phyloP scores from a whole-genome alignment of 345 rosid species.

The Mallotus nudiflorus region DNA sequence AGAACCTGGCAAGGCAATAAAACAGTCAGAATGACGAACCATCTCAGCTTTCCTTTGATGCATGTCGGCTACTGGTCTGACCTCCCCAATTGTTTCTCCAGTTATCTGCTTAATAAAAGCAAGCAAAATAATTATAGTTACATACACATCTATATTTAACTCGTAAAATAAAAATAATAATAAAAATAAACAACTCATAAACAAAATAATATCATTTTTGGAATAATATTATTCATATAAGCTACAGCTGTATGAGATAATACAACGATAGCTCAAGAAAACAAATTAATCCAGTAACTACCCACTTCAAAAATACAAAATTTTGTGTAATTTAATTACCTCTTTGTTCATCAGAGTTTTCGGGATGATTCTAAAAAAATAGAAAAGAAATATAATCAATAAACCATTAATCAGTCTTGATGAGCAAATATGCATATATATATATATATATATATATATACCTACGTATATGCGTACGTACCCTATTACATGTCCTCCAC shows the following conservation, averaged over 20 bases:
- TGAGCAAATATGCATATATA: too few species aligned
- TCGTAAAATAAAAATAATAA: too few species aligned
- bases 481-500: constrained; percentile 74
- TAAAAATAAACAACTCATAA: not conserved
- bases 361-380: too few species aligned
- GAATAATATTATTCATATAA: too few species aligned
- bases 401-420: not conserved
- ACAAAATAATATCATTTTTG: not conserved
- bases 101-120: constrained; percentile 41
- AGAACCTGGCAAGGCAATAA: constrained; percentile 48
- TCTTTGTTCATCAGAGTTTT: too few species aligned
- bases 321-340: too few species aligned
- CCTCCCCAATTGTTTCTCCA: constrained; percentile 63
- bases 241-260: too few species aligned
- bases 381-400: too few species aligned
- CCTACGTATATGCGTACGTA: constrained; percentile 13
- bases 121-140: not conserved
- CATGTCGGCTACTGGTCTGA: constrained; percentile 48
- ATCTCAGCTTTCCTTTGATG: constrained; percentile 53
- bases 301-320: too few species aligned
- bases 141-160: not conserved
- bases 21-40: constrained; percentile 55
- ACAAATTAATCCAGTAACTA: too few species aligned
- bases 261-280: too few species aligned
- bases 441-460: too few species aligned